Base-by-base conservation (phyloP, 1,284 basidiomycete species). In the Stereum hirsutum region DNA sequence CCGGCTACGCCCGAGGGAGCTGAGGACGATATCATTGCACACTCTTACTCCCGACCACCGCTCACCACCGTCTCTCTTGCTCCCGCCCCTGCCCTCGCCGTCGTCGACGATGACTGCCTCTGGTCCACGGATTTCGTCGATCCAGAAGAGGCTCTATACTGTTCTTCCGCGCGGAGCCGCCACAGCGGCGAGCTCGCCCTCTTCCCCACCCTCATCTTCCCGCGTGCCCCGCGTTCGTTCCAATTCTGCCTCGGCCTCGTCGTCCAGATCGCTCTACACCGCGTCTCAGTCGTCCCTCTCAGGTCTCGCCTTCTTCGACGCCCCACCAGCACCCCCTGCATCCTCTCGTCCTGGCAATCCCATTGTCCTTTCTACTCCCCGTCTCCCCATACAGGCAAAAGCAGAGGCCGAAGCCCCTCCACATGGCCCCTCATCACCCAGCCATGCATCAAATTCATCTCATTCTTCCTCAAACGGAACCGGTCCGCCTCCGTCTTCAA, bases 61-160 rank as follows among this genome's bases (percentile, higher is more conserved):
- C 33, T 19, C 33, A 17, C 33, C 33, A n/a, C n/a, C n/a, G n/a
- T 35, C 33, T 10, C 17, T 17, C 33, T 35, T 19, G 33, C 33
- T 17, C 33, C 10, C 6, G 15, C 33, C 14, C 15, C n/a, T n/a
- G n/a, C n/a, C 33, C 15, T 35, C 33, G 5, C 21, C 33, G 33
- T 35, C 33, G 5, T 35, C 33, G 33, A 3, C 33, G 15, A 35
- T 35, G 33, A 17, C 33, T 10, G 33, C 33, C 15, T 35, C 33
- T 35, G 33, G 33, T 4, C 8, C 36, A 20, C 23, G 21, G 20
- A 75, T 75, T 68, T 74, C 73, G 64, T 64, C 66, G 32, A 68
- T 77, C 17, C 74, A 72, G 50, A 75, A 74, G 52, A 68, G 72
- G 12, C 58, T 78, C 31, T 72, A 66, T 54, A 65, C 65, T 12